A percentile compares a stretch with the other conserved stretches of the same genome.
phyloP scores from a whole-genome alignment of 140 eudicot species.

The Bidens hawaiensis region DNA sequence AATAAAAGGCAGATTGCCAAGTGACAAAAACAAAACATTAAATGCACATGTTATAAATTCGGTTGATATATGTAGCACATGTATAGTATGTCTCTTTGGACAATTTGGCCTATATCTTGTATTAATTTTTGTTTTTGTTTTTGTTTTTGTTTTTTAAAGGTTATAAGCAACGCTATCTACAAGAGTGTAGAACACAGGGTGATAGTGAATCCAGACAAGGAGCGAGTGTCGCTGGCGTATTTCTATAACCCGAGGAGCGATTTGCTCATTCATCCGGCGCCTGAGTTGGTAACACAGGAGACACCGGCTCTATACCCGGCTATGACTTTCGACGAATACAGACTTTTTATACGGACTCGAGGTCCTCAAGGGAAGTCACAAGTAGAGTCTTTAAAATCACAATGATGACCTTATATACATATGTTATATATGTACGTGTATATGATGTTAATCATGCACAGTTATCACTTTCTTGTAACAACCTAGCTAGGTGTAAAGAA shows the following conservation, averaged over 20 bases:
- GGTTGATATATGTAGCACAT: not conserved
- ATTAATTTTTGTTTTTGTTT: too few relatives aligned
- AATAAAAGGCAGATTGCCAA: too few relatives aligned
- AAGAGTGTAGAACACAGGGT: constrained; percentile 92
- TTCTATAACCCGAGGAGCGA: constrained; percentile 84
- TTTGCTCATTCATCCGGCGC: constrained; percentile 54
- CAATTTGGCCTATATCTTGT: not conserved
- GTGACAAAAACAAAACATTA: not conserved
- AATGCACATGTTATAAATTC: constrained; percentile 6
- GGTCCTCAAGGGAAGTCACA: constrained; percentile 85
- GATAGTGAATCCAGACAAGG: too few relatives aligned
- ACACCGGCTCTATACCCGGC: constrained; percentile 56
- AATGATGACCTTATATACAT: too few relatives aligned
- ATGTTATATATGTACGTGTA: not conserved
- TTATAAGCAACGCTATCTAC: constrained; percentile 68
- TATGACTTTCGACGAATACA: constrained; percentile 68
- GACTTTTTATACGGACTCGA: constrained; percentile 64
- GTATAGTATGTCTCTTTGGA: not conserved
- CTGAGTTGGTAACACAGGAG: constrained; percentile 51
- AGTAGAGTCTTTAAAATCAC: constrained; percentile 60
- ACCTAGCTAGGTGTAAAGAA: not conserved
- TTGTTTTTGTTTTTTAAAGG: constrained; percentile 22
- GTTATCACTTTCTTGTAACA: too few relatives aligned
- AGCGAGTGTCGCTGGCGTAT: constrained; percentile 73
- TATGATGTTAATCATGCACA: not conserved